Conservation (phyloP, 2,329 filamentous ascomycete species). For the Penicillium aurantiogriseum region DNA sequence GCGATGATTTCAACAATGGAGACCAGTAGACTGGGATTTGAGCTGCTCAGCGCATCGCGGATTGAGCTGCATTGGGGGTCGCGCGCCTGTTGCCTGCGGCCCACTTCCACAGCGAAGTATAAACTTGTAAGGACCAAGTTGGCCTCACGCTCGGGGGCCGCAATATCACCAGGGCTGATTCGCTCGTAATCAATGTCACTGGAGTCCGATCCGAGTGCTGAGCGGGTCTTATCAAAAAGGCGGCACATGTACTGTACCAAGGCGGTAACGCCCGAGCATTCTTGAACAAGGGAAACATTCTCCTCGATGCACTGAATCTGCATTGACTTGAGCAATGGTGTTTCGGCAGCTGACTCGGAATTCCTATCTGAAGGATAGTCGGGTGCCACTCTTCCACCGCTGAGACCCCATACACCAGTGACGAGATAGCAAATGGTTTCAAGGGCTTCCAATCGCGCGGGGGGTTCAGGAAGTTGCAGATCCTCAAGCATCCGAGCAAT, state of each 20-base stretch:
- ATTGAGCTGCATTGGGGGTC: slow-evolving; percentile 25
- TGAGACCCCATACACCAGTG: slow-evolving; percentile 69
- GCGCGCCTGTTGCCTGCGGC: slow-evolving; percentile 36
- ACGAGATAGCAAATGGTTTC: slow-evolving; percentile 54
- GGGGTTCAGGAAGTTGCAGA: slow-evolving; percentile 40
- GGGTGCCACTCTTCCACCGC: slow-evolving; percentile 51
- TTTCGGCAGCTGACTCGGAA: slow-evolving; percentile 41
- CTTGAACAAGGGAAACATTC: slow-evolving; percentile 40
- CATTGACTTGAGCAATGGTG: slow-evolving; percentile 48
- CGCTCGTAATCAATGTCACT: slow-evolving; percentile 34
- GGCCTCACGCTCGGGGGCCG: slow-evolving; percentile 40
- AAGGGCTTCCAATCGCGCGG: slow-evolving; percentile 46
- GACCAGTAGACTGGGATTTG: slow-evolving; percentile 68
- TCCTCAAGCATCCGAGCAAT: slow-evolving; percentile 38
- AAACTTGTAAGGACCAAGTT: slow-evolving; percentile 45
- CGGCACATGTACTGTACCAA: slow-evolving; percentile 40
- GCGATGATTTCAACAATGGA: slow-evolving; percentile 69
- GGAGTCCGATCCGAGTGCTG: slow-evolving; percentile 22
- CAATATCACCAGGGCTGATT: slow-evolving; percentile 33
- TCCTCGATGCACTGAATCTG: slow-evolving; percentile 50
- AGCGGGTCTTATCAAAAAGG: slow-evolving; percentile 40
- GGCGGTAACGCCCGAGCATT: slow-evolving; percentile 36
- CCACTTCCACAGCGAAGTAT: slow-evolving; percentile 45
- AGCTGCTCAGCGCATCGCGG: slow-evolving; percentile 46
- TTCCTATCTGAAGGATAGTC: slow-evolving; percentile 33